Conservation (phyloP, 371 early-diverging fungal genomes). For the Mucor lusitanicus region DNA sequence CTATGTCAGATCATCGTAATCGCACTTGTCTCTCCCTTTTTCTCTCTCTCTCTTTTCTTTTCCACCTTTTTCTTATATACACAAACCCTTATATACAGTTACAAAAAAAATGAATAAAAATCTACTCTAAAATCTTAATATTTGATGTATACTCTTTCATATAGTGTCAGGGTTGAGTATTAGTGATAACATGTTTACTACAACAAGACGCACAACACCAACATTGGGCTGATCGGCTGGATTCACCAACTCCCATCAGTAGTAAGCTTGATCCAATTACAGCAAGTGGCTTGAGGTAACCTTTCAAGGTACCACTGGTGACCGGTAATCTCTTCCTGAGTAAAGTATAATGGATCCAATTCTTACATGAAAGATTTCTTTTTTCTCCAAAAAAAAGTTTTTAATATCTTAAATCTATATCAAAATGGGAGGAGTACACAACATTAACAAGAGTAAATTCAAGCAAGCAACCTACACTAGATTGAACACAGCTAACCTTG, state of each 20-base stretch:
- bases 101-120: not conserved
- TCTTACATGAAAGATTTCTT: not conserved
- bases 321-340: constrained; percentile 1
- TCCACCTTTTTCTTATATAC: not conserved
- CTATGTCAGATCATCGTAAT: constrained; percentile 40
- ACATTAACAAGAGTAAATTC: constrained; percentile 26
- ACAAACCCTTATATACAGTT: not conserved
- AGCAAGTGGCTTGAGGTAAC: not conserved
- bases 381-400: constrained; percentile 7
- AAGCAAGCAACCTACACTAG: not conserved
- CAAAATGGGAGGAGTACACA: constrained; percentile 28
- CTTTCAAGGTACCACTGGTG: not conserved
- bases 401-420: not conserved
- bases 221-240: too few species aligned
- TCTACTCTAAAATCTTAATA: not conserved
- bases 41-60: not conserved
- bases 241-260: too few species aligned
- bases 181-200: too few species aligned
- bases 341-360: not conserved
- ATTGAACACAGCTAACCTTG: not conserved
- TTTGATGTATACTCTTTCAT: too few species aligned
- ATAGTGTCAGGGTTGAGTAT: too few species aligned
- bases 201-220: too few species aligned
- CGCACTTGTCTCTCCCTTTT: not conserved
- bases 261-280: too few species aligned